A percentile compares a stretch with the other conserved stretches of the same genome.
These are phyloP conservation scores for button mushroom (Agaricus bisporus) DNA, from an alignment of 768 basidiomycete genomes.

Conservation along the genomic window DNA sequence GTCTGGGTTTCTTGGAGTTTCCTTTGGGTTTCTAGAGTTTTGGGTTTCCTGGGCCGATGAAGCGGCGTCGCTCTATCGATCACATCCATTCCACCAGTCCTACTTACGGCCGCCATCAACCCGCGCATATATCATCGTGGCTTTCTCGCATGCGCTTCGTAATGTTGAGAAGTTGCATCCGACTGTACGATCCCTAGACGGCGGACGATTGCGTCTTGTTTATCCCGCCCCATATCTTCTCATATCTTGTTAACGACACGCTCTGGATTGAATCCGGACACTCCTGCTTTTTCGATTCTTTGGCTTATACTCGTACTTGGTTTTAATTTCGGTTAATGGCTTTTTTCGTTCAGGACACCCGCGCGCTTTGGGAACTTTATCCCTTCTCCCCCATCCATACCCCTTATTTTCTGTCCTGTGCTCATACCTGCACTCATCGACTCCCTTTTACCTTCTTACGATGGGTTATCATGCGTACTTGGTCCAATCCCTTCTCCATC, in stretches of 20 bases:
- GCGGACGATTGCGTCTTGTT: constrained; percentile 9
- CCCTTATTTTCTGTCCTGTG: background rate
- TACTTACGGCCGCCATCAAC: background rate
- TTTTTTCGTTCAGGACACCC: constrained; percentile 9
- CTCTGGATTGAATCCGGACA: constrained; percentile 10
- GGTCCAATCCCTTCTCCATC: background rate
- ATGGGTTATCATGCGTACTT: background rate
- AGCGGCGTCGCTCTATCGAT: constrained; percentile 1
- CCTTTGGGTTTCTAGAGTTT: constrained; percentile 6
- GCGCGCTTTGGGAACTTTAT: constrained; percentile 1
- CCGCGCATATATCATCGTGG: background rate
- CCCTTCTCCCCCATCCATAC: background rate
- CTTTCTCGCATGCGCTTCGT: background rate
- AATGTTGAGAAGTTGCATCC: constrained; percentile 3
- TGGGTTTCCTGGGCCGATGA: constrained; percentile 5
- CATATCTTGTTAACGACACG: background rate
- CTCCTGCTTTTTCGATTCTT: constrained; percentile 8
- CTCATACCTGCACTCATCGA: constrained; percentile 1
- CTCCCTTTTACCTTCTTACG: background rate
- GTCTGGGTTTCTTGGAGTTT: background rate
- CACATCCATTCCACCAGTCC: background rate
- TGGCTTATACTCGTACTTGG: constrained; percentile 6
- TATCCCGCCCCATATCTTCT: background rate
- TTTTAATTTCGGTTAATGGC: constrained; percentile 10
- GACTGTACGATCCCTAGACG: constrained; percentile 10